Base-by-base conservation (phyloP, 306 rosid genomes). In the Medicago lupulina region DNA sequence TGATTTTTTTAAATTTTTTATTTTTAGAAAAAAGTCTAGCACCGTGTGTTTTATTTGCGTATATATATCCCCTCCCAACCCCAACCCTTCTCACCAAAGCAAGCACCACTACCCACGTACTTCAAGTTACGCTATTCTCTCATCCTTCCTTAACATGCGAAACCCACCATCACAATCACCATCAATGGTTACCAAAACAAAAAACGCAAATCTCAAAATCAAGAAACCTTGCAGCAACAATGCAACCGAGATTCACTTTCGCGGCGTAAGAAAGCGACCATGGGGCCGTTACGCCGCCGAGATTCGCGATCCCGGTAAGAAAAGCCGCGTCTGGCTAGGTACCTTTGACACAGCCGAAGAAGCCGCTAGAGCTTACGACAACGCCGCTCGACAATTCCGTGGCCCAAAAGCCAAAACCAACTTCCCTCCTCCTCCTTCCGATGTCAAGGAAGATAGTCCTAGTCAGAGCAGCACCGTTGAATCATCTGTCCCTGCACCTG, bases 241-340 rank as follows among this genome's bases (percentile, higher is more conserved):
- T 73, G 83, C 76, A 12, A 75, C 55, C 10, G 90, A 87, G 65
- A 43, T 82, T 39, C 90, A 87, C 67, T 87, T 12, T 62, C 68
- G 90, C 11, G 90, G 90, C 4, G 90, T 87, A 0, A 68, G 90
- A 3, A 87, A 87, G 85, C 38, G 90, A 3, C 90, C 90, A 0
- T 87, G 90, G 90, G 90, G 90, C 3, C 88, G 90, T 17, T 87
- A 87, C 67, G 88, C 90, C 39, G 90, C 90, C 21, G 90, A 87
- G 71, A 87, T 87, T 13, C 67, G 90, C 7, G 90, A 87, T 57
- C 90, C 90, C 6, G 78, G 73, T 46, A 87, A 87, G 86, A 87
- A 87, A 34, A 84, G 81, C 68, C 88, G 90, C 2, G 90, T 87
- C 49, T 87, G 90, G 90, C 77, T 87, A 2, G 90, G 90, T 0